Evolutionary conservation across 2,329 filamentous ascomycete species (phyloP).

Genomic region (Tolypocladium album): DNA sequence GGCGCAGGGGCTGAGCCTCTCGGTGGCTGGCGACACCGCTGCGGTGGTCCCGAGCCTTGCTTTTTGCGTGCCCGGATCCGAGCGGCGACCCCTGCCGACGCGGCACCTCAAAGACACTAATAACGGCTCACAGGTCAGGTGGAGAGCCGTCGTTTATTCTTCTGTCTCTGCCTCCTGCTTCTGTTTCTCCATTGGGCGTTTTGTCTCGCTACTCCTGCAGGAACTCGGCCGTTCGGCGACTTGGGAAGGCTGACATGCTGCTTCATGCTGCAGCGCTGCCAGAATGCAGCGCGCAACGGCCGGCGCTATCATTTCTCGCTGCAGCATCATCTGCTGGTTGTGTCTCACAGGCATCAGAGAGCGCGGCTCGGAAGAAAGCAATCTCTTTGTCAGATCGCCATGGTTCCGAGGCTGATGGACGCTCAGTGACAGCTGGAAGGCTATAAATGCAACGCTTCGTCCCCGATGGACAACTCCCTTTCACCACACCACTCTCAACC

Average conservation of each 20-base stretch:
- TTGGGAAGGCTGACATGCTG: neutral
- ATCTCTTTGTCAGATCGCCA: neutral
- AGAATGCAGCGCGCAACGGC: neutral
- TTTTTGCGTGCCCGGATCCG: neutral
- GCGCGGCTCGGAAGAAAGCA: neutral
- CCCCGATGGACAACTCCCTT: neutral
- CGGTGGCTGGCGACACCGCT: neutral
- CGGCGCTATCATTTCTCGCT: neutral
- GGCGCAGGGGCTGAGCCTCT: neutral
- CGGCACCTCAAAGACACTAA: neutral
- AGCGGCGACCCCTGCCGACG: neutral
- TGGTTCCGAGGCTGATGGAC: neutral
- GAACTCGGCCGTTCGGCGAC: neutral
- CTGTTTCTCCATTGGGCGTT: neutral
- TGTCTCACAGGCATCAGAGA: neutral
- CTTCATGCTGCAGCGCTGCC: neutral
- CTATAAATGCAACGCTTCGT: neutral
- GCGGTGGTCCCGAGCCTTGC: neutral
- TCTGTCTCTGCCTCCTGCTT: neutral
- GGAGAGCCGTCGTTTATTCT: neutral
- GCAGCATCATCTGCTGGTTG: neutral
- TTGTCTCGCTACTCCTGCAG: neutral
- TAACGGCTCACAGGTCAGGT: neutral
- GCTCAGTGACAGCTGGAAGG: neutral
- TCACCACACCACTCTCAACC: neutral